Percentiles rank a stretch among this genome's conserved stretches.
Evolutionary conservation across 140 eudicot genomes (phyloP).

Genomic region (Anethum foeniculum): DNA sequence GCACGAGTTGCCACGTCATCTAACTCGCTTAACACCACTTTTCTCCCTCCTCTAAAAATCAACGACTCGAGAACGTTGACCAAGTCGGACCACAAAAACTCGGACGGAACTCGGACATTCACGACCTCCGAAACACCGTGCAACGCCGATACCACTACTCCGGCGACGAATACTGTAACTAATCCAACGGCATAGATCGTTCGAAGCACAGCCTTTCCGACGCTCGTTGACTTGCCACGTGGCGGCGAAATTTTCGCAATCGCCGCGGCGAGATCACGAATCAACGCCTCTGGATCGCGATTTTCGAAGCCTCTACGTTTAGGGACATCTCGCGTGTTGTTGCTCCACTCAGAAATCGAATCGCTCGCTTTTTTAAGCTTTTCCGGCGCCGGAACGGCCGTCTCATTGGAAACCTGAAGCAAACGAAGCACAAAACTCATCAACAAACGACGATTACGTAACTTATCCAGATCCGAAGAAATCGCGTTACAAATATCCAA

Average conservation of each 20-base stretch:
- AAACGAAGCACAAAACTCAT: conserved; percentile 31
- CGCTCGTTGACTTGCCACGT: conserved; percentile 19
- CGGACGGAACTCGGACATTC: conserved; percentile 21
- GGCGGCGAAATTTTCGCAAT: conserved; percentile 19
- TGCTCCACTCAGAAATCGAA: conserved; percentile 17
- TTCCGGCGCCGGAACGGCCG: conserved; percentile 22
- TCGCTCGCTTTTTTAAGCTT: conserved; percentile 32
- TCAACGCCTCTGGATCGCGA: conserved; percentile 26
- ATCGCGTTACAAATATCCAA: conserved; percentile 37
- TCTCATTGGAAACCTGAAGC: conserved; percentile 8
- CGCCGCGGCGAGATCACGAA: conserved; percentile 17
- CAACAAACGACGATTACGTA: conserved; percentile 32
- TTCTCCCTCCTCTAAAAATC: conserved; percentile 20
- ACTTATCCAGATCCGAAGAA: conserved; percentile 27
- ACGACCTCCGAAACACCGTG: conserved; percentile 17
- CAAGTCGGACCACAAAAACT: conserved; percentile 31
- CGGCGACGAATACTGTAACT: conserved; percentile 29
- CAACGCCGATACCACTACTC: conserved; percentile 19
- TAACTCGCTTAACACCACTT: conserved; percentile 21
- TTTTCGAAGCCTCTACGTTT: conserved; percentile 24
- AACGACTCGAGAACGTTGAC: conserved; percentile 23
- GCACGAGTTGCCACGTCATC: conserved; percentile 22
- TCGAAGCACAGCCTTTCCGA: conserved; percentile 29
- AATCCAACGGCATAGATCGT: conserved; percentile 34
- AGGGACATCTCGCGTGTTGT: not conserved